These are phyloP conservation scores for Ogataea minuta DNA, from an alignment of 805 yeast genomes.

Conservation along the genomic window DNA sequence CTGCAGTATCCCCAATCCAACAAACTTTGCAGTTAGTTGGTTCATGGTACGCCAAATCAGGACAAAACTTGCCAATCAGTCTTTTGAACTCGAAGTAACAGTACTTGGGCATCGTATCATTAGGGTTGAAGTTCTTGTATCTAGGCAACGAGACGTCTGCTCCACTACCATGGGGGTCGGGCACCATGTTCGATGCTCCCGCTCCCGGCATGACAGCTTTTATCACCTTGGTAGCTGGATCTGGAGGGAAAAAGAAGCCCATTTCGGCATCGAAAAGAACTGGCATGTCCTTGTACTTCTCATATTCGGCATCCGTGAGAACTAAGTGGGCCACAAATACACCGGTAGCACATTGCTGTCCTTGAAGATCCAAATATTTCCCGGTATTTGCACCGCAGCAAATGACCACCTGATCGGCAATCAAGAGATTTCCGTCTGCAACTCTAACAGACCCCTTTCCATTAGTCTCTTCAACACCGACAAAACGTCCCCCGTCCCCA, in stretches of 20 bases:
- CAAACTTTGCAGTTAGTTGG: constrained; percentile 37
- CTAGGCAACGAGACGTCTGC: constrained; percentile 37
- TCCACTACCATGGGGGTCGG: constrained; percentile 19
- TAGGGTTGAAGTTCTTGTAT: constrained; percentile 33
- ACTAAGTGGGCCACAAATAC: constrained; percentile 39
- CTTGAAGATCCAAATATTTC: constrained; percentile 31
- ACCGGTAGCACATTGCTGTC: constrained; percentile 40
- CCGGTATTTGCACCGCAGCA: constrained; percentile 43
- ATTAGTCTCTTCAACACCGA: constrained; percentile 11
- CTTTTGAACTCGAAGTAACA: constrained; percentile 33
- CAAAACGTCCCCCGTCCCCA: constrained; percentile 31
- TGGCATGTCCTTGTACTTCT: constrained; percentile 39
- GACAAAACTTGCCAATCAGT: constrained; percentile 36
- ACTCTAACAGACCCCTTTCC: constrained; percentile 24
- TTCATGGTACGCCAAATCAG: constrained; percentile 40
- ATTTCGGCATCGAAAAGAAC: constrained; percentile 43
- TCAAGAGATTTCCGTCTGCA: constrained; percentile 29
- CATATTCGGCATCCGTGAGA: constrained; percentile 37
- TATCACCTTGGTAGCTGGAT: constrained; percentile 35
- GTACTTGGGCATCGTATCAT: constrained; percentile 38
- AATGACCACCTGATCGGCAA: constrained; percentile 38
- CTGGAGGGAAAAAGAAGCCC: constrained; percentile 53
- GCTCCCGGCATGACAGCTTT: constrained; percentile 41
- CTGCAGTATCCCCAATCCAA: constrained; percentile 42
- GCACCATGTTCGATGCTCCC: constrained; percentile 30